Evolutionary conservation across 768 basidiomycete species (phyloP), one percentile per base, ranked within the genome.

Genomic region (Phylloporus scabripes): DNA sequence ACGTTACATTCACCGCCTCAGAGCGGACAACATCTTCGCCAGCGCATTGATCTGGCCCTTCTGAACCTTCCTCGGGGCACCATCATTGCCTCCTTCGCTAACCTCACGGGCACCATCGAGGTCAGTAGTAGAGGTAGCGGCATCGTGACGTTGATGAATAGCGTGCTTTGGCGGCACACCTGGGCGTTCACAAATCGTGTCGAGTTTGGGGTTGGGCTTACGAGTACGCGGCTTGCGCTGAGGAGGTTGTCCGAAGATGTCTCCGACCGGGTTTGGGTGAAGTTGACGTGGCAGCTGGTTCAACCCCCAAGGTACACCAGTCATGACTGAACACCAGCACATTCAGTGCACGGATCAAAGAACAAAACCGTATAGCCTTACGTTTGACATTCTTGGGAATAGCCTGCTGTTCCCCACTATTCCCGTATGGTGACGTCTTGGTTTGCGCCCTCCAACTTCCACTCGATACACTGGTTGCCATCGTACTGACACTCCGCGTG

Each of bases 1-100:
- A 60, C 62, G 54, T 64, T 56, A 60, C 60, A 62, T 55, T 65
- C 46, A 87, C 61, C 83, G 83, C 61, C 85, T 76, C 69, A 89
- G 68, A 45, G 86, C 85, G 49, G 83, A 89, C 50, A 93, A 72
- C 88, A 94, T 90, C 82, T 93, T 93, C 50, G 91, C 91, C 59
- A 94, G 74, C 36, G 88, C 80, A 60, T 84, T 83, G 71, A 92
- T 92, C 74, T 93, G 92, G 42, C 85, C 87, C 69, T 85, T 92
- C 73, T 90, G 84, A 61, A 88, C 85, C 72, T 87, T 91, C 77
- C 88, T 72, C 45, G 80, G 78, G 42, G 70, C 70, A 42, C 75
- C 73, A 29, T 78, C 75, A 38, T 46, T 48, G 39, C 48, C 51
- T 33, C 50, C 29, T 52, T 63, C 63, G 46, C 39, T 45, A 17